Evolutionary conservation across 1,284 basidiomycete species (phyloP), one percentile per base, ranked within the genome.

Genomic region (Ganoderma meredithae): DNA sequence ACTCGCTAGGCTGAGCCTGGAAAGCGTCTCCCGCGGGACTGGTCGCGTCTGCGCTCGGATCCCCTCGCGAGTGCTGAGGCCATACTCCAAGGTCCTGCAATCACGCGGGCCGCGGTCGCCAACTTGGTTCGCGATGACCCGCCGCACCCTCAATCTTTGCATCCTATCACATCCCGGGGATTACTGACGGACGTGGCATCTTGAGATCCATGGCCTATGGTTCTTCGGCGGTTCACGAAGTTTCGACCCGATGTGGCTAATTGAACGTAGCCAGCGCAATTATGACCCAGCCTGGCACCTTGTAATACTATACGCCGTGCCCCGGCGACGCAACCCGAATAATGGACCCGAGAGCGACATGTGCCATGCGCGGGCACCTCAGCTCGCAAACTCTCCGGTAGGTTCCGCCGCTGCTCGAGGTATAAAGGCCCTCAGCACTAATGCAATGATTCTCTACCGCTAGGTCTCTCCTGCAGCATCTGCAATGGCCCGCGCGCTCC

Each of bases 151-250:
- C 52, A 44, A 44, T 9, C 13, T 22, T 41, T 33, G 47, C 33
- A 43, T 41, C 71, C 69, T 71, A 72, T 72, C 69, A 71, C 47
- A 68, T 36, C 41, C 6, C 40, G 43, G n/a, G 62, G 27, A 72
- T 72, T 72, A 70, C 43, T 63, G 40, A 8, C 25, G 7, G 53
- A 33, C n/a, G 36, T 17, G 9, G 31, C 25, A 47, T 63, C 59
- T 56, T 40, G 9, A 69, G 66, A 64, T 69, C 66, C 31, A 12
- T 25, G 33, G 47, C 33, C 56, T 41, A 44, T 63, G 52, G 9
- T 25, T 63, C 64, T 44, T 59, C 61, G 60, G 47, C 39, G 41
- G 49, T 40, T 39, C 60, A 58, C 65, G 65, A 62, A 64, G 63
- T 49, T 64, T 49, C 56, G 39, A 53, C 67, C 69, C 60, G 60